phyloP scores from a whole-genome alignment of 129 eudicot genomes.

The Tagetes patula region DNA sequence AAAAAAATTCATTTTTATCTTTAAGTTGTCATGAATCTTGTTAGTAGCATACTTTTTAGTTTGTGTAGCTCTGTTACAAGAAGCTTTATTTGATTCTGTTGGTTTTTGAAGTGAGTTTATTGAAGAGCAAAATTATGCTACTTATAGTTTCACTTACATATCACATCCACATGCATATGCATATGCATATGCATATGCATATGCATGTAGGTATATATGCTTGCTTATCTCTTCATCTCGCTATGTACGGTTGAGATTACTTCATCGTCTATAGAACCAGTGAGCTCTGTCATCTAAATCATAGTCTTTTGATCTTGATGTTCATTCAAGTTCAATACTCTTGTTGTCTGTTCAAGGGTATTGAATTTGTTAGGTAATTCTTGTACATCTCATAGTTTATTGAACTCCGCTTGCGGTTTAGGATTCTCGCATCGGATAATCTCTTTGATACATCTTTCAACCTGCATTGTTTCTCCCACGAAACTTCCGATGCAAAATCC shows the following conservation, averaged over 20 bases:
- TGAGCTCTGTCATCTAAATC: neutral
- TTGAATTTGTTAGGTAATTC: constrained; percentile 28
- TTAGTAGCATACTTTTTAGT: neutral
- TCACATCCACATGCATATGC: neutral
- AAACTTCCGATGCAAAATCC: constrained; percentile 53
- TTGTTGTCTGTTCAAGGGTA: constrained; percentile 5
- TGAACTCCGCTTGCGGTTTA: constrained; percentile 33
- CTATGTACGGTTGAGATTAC: neutral
- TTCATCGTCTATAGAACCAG: constrained; percentile 23
- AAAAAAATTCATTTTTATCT: neutral
- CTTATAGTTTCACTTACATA: neutral
- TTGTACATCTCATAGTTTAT: constrained; percentile 20
- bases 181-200: neutral
- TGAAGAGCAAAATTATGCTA: neutral
- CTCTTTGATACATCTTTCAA: constrained; percentile 46
- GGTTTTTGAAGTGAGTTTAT: neutral
- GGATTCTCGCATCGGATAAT: constrained; percentile 56
- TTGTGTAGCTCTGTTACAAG: neutral
- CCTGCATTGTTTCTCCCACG: constrained; percentile 41
- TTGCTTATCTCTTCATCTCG: neutral
- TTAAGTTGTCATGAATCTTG: neutral
- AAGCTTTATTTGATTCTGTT: neutral
- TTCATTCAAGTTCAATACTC: constrained; percentile 20
- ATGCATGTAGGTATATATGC: neutral
- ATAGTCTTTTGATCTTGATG: neutral